These are phyloP conservation scores for Scutellaria baicalensis DNA, from an alignment of 257 asterid species.

Conservation along the genomic window DNA sequence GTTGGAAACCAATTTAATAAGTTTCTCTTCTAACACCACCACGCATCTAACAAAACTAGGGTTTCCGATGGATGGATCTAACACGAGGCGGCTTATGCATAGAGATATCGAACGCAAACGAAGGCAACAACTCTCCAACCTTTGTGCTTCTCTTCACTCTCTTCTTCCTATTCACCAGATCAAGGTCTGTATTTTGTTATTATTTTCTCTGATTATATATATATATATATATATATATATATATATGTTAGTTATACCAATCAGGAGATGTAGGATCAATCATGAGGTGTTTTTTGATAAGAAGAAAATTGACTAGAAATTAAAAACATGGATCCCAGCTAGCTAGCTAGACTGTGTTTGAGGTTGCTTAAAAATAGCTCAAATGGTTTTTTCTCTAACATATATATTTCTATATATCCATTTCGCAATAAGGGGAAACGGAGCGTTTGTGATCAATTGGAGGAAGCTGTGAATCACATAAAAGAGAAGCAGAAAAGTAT, in stretches of 20 bases:
- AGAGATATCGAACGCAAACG: slow-evolving; percentile 46
- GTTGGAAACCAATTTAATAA: not conserved
- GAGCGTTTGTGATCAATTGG: slow-evolving; percentile 47
- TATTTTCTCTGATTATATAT: not conserved
- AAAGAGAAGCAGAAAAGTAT: slow-evolving; percentile 22
- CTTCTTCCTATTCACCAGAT: slow-evolving; percentile 3
- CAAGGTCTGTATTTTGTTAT: not conserved
- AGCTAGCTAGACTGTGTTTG: not conserved
- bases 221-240: no score
- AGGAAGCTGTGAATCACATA: slow-evolving; percentile 45
- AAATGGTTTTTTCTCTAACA: not conserved
- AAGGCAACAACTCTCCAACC: slow-evolving; percentile 47
- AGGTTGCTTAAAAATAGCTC: not conserved
- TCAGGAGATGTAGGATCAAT: no score
- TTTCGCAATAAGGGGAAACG: slow-evolving; percentile 36
- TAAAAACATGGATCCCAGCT: no score
- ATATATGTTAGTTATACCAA: no score
- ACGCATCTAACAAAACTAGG: not conserved
- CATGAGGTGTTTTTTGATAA: no score
- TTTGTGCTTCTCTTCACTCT: slow-evolving; percentile 32
- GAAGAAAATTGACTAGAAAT: no score
- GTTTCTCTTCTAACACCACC: not conserved
- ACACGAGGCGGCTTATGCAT: slow-evolving; percentile 22
- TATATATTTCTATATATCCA: not conserved
- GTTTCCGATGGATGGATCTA: not conserved